phyloP scores from a whole-genome alignment of 352 stramenopile species.

The Globisporangium viniferum region DNA sequence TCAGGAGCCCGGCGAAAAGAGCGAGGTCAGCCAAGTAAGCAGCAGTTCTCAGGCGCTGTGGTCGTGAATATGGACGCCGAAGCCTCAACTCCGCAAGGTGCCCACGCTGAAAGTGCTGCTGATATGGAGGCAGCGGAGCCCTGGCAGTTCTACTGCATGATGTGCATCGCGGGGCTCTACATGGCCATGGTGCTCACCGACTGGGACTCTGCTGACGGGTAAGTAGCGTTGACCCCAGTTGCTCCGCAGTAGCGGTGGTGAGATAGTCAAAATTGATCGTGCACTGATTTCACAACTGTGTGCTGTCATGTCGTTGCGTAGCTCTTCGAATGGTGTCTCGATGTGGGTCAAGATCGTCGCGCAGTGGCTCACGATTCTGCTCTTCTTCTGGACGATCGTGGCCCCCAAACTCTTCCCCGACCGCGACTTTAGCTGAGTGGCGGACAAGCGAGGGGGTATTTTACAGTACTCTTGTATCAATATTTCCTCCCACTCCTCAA shows the following conservation, averaged over 20 bases:
- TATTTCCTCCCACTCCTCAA: too few species aligned
- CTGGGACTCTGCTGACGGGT: constrained; percentile 87
- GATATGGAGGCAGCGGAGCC: constrained; percentile 50
- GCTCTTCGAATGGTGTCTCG: constrained; percentile 64
- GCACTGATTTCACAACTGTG: not conserved
- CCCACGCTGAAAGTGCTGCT: not conserved
- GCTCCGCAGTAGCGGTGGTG: not conserved
- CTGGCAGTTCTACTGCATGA: constrained; percentile 94
- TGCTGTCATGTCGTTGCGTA: not conserved
- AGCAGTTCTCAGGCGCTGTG: constrained; percentile 23
- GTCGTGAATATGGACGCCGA: constrained; percentile 37
- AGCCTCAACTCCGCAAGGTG: too few species aligned
- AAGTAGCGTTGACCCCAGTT: constrained; percentile 13
- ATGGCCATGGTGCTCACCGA: constrained; percentile 95
- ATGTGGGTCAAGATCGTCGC: constrained; percentile 96
- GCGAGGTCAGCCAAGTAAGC: not conserved
- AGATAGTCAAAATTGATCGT: too few species aligned
- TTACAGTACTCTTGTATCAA: too few species aligned
- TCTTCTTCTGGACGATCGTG: constrained; percentile 95
- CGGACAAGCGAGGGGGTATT: not conserved
- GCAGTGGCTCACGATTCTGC: constrained; percentile 91
- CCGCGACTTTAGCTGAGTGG: constrained; percentile 79
- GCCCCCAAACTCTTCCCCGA: constrained; percentile 93
- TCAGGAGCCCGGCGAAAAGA: not conserved
- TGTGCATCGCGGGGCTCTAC: constrained; percentile 90